phyloP scores from a whole-genome alignment of 2,329 filamentous ascomycete genomes.

The Talaromyces amestolkiae region DNA sequence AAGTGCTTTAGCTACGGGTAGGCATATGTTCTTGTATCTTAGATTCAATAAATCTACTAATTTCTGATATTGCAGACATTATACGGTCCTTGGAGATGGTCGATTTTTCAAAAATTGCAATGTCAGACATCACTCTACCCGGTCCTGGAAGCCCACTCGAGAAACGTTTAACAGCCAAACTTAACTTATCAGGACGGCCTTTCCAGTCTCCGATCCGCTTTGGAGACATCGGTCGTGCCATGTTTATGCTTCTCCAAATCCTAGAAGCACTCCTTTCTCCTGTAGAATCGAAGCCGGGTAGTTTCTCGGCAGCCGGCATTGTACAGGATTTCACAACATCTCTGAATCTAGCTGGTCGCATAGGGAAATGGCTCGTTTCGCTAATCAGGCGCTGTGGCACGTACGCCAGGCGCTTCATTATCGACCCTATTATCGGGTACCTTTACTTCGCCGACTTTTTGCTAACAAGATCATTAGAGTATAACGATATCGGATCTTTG shows the following conservation, averaged over 20 bases:
- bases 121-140: constrained; percentile 28
- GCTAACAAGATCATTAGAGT: constrained; percentile 24
- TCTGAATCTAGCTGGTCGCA: constrained; percentile 33
- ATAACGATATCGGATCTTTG: constrained; percentile 23
- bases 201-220: constrained; percentile 28
- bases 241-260: constrained; percentile 28
- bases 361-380: constrained; percentile 31
- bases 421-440: constrained; percentile 28
- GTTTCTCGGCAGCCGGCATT: constrained; percentile 25
- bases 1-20: constrained; percentile 38
- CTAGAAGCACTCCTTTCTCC: constrained; percentile 32
- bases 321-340: constrained; percentile 36
- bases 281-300: constrained; percentile 18
- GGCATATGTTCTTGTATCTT: constrained; percentile 22
- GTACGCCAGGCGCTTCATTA: constrained; percentile 19
- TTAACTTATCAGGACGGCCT: constrained; percentile 32
- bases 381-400: constrained; percentile 26
- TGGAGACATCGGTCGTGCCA: constrained; percentile 29
- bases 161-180: constrained; percentile 29
- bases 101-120: constrained; percentile 20
- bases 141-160: constrained; percentile 27
- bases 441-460: constrained; percentile 26
- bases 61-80: constrained; percentile 41
- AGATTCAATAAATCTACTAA: background rate
- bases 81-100: constrained; percentile 42